Evolutionary conservation across 116 monocot species (phyloP).

Genomic region (Thalassia testudinum): DNA sequence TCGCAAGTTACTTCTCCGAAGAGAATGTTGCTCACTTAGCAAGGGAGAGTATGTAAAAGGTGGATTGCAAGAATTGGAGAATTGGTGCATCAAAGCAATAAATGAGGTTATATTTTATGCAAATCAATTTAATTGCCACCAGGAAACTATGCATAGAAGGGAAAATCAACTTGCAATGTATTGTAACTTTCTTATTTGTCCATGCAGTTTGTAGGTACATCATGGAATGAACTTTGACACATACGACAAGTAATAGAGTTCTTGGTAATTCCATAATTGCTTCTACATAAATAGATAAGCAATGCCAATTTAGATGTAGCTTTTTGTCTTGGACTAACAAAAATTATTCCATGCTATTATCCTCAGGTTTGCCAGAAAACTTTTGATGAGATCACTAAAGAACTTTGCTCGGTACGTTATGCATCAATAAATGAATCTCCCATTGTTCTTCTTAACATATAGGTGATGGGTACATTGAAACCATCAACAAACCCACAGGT

Average conservation of each 20-base stretch:
- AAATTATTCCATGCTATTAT: constrained; percentile 37
- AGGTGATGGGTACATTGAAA: constrained; percentile 3
- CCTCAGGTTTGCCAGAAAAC: constrained; percentile 76
- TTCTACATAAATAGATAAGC: not conserved
- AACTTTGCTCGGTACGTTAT: constrained; percentile 73
- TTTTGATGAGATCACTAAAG: constrained; percentile 62
- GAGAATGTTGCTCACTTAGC: constrained; percentile 98
- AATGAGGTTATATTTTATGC: constrained; percentile 72
- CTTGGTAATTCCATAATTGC: constrained; percentile 34
- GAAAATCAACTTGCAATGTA: no score
- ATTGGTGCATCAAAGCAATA: constrained; percentile 60
- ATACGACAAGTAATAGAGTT: constrained; percentile 90
- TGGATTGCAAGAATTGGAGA: constrained; percentile 86
- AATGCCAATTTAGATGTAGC: no score
- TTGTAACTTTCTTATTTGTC: no score
- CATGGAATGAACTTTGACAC: constrained; percentile 82
- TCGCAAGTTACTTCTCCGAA: constrained; percentile 67
- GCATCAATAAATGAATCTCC: not conserved
- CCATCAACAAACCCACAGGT: constrained; percentile 21
- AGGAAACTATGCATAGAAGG: no score
- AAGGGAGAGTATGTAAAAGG: constrained; percentile 92
- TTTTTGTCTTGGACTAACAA: no score
- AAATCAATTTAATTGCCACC: not conserved
- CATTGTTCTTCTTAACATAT: not conserved
- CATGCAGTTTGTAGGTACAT: constrained; percentile 60